Base-by-base conservation (phyloP, 768 basidiomycete species). In the Rhodotorula toruloides region DNA sequence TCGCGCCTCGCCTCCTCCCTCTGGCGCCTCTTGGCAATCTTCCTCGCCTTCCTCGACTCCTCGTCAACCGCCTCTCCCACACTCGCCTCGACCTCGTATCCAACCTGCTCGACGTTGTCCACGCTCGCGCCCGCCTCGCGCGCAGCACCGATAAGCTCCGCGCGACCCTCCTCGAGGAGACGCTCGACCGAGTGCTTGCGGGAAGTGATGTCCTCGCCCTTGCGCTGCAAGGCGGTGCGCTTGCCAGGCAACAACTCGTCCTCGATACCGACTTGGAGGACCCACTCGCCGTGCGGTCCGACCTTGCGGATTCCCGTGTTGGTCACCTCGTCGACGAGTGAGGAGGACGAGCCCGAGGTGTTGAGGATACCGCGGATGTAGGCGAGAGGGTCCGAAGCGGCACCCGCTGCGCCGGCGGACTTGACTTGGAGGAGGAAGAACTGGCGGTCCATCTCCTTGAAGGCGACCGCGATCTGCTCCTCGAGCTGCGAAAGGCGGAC, bases 191-290 rank as follows among this genome's bases (percentile, higher is more conserved):
- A 58, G 55, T 74, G 74, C 25, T 69, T 65, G 72, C 77, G 76
- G 49, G 69, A 65, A 32, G 77, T 72, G 42, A 75, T 62, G 40
- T 74, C 74, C 31, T 72, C 70, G 25, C 76, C 77, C 65, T 77
- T 71, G 66, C 74, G 44, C 11, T 55, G 58, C 34, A 62, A 46
- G 21, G 37, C 60, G 32, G 67, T 68, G 32, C 53, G 54, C 34
- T 22, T 53, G 27, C 55, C 53, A 0, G 61, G 65, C 13, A 71
- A 32, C 27, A 77, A 73, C 72, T 76, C 75, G 65, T 78, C 78
- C 63, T 79, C 78, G 31, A 78, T 77, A 27, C 79, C 79, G 58
- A 80, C 75, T 63, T 78, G 77, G 53, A 80, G 71, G 44, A 80
- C 70, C 71, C 74, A 79, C 56, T 78, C 79, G 55, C 79, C 79